Evolutionary conservation across 148 eudicot genomes (phyloP).

Genomic region (Vaccinium myrtillus): DNA sequence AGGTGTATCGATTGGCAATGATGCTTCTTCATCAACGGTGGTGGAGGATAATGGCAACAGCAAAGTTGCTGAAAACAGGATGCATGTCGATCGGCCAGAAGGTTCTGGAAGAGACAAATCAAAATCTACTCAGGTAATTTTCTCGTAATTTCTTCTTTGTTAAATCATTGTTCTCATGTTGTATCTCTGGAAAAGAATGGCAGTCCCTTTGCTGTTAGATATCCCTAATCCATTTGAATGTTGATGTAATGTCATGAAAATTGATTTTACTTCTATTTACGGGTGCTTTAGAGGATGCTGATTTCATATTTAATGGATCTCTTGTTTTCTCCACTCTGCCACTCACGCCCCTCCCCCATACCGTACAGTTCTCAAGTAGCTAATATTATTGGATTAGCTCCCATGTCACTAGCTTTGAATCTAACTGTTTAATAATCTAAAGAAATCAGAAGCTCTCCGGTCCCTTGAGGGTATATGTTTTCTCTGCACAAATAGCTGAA

Average conservation of each 20-base stretch:
- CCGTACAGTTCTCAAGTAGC: background rate
- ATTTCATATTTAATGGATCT: background rate
- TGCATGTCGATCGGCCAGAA: slow-evolving; percentile 35
- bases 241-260: background rate
- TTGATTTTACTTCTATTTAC: background rate
- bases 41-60: slow-evolving; percentile 27
- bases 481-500: background rate
- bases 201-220: background rate
- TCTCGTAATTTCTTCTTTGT: background rate
- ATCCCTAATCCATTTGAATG: background rate
- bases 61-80: slow-evolving; percentile 22
- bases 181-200: background rate
- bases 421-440: background rate
- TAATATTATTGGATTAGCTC: background rate
- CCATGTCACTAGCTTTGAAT: background rate
- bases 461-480: background rate
- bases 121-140: slow-evolving; percentile 52
- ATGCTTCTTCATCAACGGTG: slow-evolving; percentile 44
- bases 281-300: background rate
- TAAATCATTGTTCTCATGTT: background rate
- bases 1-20: slow-evolving; percentile 55
- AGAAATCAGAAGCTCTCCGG: background rate
- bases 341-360: too few relatives aligned
- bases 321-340: background rate
- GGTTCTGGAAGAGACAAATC: slow-evolving; percentile 41